Conservation (phyloP, 352 stramenopile genomes). For the Phytopythium cucurbitacearum region DNA sequence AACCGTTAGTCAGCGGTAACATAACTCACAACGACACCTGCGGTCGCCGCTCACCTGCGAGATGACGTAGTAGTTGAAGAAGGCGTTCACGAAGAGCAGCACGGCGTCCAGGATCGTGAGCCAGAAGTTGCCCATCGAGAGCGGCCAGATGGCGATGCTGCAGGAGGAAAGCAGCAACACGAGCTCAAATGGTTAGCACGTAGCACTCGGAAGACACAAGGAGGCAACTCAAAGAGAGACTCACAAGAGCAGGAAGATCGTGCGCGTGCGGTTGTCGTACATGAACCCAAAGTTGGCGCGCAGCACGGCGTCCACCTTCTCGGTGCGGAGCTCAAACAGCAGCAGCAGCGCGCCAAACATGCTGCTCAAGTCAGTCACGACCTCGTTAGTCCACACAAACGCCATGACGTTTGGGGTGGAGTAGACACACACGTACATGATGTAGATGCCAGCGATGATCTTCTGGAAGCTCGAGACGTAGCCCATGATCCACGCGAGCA, state of each 20-base stretch:
- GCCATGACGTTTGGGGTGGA: no score
- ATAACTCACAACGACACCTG: not conserved
- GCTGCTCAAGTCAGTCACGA: conserved; percentile 20
- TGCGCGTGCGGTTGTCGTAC: conserved; percentile 88
- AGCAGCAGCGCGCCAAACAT: conserved; percentile 78
- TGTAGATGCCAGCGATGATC: conserved; percentile 83
- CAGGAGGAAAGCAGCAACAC: not conserved
- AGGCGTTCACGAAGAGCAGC: conserved; percentile 85
- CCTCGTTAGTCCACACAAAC: no score
- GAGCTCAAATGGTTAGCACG: not conserved
- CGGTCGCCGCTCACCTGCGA: conserved; percentile 30
- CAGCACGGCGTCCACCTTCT: conserved; percentile 75
- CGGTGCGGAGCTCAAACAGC: conserved; percentile 79
- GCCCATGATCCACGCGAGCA: conserved; percentile 80
- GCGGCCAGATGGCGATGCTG: conserved; percentile 86
- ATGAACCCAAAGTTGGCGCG: conserved; percentile 89
- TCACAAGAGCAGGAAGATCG: conserved; percentile 86
- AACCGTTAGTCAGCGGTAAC: conserved; percentile 1
- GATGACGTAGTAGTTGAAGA: conserved; percentile 91
- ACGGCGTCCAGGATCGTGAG: conserved; percentile 85
- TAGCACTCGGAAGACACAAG: not conserved
- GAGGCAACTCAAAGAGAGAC: conserved; percentile 12
- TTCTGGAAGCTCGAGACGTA: conserved; percentile 76
- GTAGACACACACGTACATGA: conserved; percentile 52
- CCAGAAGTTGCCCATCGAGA: conserved; percentile 89